phyloP scores from a whole-genome alignment of 2,329 filamentous ascomycete species.

The Apiospora arundinis region DNA sequence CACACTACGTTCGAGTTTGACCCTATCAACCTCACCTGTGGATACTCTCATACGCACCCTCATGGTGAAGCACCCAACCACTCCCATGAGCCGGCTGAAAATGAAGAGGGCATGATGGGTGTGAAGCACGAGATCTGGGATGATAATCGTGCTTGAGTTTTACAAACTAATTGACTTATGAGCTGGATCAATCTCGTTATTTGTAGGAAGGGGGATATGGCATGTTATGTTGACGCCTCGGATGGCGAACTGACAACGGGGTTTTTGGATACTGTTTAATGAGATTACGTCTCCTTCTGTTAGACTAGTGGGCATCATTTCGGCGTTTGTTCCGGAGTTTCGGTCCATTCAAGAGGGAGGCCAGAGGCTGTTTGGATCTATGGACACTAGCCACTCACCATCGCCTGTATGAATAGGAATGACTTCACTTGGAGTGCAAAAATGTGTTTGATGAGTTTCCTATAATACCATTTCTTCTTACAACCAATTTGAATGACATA shows the following conservation, averaged over 20 bases:
- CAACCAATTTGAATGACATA: not conserved
- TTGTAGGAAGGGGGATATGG: not conserved
- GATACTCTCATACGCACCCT: constrained; percentile 38
- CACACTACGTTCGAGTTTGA: constrained; percentile 48
- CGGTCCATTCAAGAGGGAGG: not conserved
- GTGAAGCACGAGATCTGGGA: constrained; percentile 47
- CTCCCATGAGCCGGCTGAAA: constrained; percentile 34
- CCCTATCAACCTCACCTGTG: constrained; percentile 42
- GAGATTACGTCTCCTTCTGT: not conserved
- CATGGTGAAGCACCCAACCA: constrained; percentile 35
- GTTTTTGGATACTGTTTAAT: constrained; percentile 5
- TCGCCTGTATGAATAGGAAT: constrained; percentile 7
- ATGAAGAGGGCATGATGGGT: constrained; percentile 35
- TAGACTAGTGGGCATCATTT: not conserved
- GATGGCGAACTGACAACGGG: not conserved
- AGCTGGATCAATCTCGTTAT: not conserved
- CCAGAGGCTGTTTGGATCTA: not conserved
- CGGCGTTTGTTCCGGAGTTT: constrained; percentile 1
- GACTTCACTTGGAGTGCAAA: not conserved
- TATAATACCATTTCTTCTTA: not conserved
- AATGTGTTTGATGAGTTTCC: not conserved
- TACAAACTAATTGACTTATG: too few species aligned
- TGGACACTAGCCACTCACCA: not conserved
- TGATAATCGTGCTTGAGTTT: constrained; percentile 24
- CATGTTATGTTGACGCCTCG: not conserved